Conservation (phyloP, 2,329 filamentous ascomycete species). For the Dendryphion nanum region DNA sequence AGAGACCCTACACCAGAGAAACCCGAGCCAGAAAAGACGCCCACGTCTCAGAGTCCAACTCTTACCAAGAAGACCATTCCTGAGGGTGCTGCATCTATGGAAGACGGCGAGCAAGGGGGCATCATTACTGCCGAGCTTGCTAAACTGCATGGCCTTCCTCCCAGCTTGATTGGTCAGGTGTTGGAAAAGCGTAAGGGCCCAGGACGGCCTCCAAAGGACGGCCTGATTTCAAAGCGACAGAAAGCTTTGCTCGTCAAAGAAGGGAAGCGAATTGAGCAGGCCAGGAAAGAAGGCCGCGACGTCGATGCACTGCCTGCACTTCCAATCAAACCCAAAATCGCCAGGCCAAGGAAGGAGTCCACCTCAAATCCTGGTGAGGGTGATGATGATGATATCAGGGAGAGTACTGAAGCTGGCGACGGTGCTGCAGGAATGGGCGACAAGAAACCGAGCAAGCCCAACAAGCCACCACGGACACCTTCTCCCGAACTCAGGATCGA, state of each 20-base stretch:
- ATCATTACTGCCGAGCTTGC: slow-evolving; percentile 39
- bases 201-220: slow-evolving; percentile 79
- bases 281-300: slow-evolving; percentile 38
- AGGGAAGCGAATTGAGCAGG: slow-evolving; percentile 47
- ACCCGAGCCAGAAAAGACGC: slow-evolving; percentile 19
- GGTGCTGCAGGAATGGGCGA: slow-evolving; percentile 35
- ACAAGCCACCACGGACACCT: slow-evolving; percentile 52
- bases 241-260: slow-evolving; percentile 63
- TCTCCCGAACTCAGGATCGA: slow-evolving; percentile 62
- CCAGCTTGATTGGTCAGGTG: slow-evolving; percentile 46
- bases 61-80: slow-evolving; percentile 21
- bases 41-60: slow-evolving; percentile 28
- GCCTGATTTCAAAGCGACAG: slow-evolving; percentile 78
- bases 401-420: slow-evolving; percentile 40
- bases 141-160: slow-evolving; percentile 41
- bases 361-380: slow-evolving; percentile 34
- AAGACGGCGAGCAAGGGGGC: slow-evolving; percentile 31
- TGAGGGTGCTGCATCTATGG: slow-evolving; percentile 20
- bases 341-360: slow-evolving; percentile 35
- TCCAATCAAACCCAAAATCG: slow-evolving; percentile 33
- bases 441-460: slow-evolving; percentile 48
- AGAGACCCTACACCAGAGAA: slow-evolving; percentile 32
- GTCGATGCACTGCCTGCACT: slow-evolving; percentile 34
- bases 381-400: slow-evolving; percentile 33
- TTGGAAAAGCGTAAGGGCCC: slow-evolving; percentile 67